phyloP scores from a whole-genome alignment of 2,329 filamentous ascomycete species.

The Hymenoscyphus albidus region DNA sequence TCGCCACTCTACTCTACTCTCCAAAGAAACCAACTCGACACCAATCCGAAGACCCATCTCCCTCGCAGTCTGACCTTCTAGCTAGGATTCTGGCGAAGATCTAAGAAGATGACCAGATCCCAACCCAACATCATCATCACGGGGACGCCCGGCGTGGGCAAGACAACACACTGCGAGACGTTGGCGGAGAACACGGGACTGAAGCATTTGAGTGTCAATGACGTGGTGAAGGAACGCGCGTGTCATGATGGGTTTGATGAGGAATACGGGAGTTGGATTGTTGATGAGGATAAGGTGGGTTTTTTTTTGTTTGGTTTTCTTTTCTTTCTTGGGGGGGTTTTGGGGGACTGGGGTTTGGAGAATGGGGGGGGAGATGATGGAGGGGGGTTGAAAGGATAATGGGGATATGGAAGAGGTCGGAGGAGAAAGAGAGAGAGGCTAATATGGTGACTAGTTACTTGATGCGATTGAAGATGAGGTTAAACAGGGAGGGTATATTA shows the following conservation, averaged over 20 bases:
- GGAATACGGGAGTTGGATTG: conserved; percentile 81
- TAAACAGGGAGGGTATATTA: conserved; percentile 74
- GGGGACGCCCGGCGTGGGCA: conserved; percentile 92
- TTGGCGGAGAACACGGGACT: conserved; percentile 73
- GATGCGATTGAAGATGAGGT: conserved; percentile 85
- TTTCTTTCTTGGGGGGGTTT: background rate
- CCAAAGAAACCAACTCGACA: background rate
- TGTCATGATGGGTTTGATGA: conserved; percentile 89
- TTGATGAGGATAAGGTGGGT: conserved; percentile 88
- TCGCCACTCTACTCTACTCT: background rate
- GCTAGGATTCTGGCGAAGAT: background rate
- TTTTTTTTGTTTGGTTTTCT: background rate
- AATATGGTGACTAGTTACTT: conserved; percentile 57
- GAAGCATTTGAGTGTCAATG: conserved; percentile 82
- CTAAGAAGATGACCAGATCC: conserved; percentile 33
- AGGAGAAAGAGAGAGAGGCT: background rate
- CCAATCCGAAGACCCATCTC: background rate
- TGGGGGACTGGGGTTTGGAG: too few species aligned
- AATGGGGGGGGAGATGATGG: background rate
- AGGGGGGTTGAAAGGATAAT: too few species aligned
- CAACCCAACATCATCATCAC: conserved; percentile 90
- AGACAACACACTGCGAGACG: conserved; percentile 85
- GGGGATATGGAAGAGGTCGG: too few species aligned
- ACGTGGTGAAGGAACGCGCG: conserved; percentile 81
- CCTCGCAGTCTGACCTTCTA: background rate